Percentiles rank a stretch among this genome's conserved stretches.
Evolutionary conservation across 805 yeast species (phyloP).

Genomic region (Candida tammaniensis): DNA sequence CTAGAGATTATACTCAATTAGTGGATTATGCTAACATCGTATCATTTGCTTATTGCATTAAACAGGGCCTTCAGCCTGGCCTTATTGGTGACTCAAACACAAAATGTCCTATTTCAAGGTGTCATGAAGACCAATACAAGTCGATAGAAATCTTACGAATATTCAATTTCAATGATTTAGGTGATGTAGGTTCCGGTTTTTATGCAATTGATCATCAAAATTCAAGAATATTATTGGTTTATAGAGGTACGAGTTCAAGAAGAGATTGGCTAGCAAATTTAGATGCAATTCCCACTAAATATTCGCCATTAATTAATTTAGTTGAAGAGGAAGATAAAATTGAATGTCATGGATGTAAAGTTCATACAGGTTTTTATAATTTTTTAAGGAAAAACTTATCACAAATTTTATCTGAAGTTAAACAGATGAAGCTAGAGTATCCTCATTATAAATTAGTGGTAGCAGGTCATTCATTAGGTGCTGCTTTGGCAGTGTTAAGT

Average conservation of each 20-base stretch:
- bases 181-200: conserved; percentile 53
- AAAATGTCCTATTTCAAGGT: conserved; percentile 27
- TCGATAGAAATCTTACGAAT: conserved; percentile 36
- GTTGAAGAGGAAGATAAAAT: conserved; percentile 10
- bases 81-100: too few relatives aligned
- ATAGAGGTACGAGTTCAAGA: conserved; percentile 62
- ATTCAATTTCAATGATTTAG: conserved; percentile 39
- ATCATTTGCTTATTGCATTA: conserved; percentile 37
- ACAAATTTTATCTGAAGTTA: conserved; percentile 34
- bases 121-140: conserved; percentile 18
- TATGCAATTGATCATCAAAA: conserved; percentile 47
- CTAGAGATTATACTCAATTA: conserved; percentile 22
- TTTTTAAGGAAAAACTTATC: conserved; percentile 43
- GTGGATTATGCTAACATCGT: conserved; percentile 32
- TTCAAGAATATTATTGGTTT: conserved; percentile 46
- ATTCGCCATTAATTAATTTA: conserved; percentile 40
- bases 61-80: conserved; percentile 26
- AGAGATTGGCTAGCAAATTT: conserved; percentile 66
- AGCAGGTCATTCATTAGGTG: conserved; percentile 78
- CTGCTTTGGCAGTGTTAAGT: conserved; percentile 60
- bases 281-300: conserved; percentile 43
- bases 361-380: conserved; percentile 63
- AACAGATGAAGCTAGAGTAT: conserved; percentile 28
- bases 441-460: conserved; percentile 52
- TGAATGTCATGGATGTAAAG: conserved; percentile 49